These are phyloP conservation scores for Parietichytrium sp. DNA, from an alignment of 108 stramenopile genomes.

Conservation along the genomic window DNA sequence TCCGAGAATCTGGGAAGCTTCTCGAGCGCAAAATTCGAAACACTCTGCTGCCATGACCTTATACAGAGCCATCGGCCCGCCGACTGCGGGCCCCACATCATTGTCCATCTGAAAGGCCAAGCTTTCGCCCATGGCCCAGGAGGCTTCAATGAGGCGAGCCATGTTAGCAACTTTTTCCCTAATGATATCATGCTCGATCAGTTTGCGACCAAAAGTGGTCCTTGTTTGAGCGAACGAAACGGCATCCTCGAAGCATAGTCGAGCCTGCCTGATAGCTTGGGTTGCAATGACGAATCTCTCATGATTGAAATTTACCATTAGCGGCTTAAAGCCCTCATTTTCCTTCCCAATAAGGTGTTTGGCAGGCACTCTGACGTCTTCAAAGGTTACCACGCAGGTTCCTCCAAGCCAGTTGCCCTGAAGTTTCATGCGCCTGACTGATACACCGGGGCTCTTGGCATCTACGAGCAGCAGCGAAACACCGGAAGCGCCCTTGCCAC, in stretches of 20 bases:
- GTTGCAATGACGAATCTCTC: not conserved
- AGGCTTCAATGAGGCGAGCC: not conserved
- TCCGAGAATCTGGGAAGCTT: too few species aligned
- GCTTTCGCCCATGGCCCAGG: not conserved
- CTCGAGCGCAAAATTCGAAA: too few species aligned
- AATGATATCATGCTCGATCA: not conserved
- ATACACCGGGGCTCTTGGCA: conserved; percentile 10
- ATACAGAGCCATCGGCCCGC: too few species aligned
- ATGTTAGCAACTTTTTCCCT: not conserved
- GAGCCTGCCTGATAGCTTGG: not conserved
- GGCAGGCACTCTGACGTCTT: conserved; percentile 28
- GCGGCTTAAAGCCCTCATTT: not conserved
- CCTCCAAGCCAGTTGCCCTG: not conserved
- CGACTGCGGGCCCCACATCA: too few species aligned
- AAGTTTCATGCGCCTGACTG: not conserved
- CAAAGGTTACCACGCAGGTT: not conserved
- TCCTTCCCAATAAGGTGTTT: conserved; percentile 27
- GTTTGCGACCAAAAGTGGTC: not conserved
- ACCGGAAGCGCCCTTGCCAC: conserved; percentile 14
- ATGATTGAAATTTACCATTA: conserved; percentile 24
- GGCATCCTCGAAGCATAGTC: not conserved
- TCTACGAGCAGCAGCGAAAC: not conserved
- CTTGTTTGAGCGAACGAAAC: not conserved
- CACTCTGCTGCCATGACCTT: too few species aligned
- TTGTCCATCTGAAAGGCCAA: not conserved